Base-by-base conservation (phyloP, 2,329 filamentous ascomycete genomes). In the Xylaria multiplex region DNA sequence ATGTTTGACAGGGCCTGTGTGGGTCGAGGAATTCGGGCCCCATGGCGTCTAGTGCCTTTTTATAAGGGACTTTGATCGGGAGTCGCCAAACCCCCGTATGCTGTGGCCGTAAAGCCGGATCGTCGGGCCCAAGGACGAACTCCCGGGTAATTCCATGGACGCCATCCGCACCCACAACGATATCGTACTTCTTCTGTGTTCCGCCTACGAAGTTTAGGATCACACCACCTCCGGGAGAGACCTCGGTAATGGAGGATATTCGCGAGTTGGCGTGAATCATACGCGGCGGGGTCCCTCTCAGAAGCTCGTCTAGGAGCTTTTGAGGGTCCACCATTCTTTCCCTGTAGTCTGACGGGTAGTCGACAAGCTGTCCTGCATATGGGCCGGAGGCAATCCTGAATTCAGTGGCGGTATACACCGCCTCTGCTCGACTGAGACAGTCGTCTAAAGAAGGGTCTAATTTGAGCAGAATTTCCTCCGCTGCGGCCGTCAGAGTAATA, bases 81-180 rank as follows among this genome's bases (percentile, higher is more conserved):
- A 77, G 52, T 2, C 61, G 63, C 76, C 75, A 77, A 48, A 75
- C 69, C 0, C 74, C 75, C 1, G 74, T 73, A 9, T 71, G 57
- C 35, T 65, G 53, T 7, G 73, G 72, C 40, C 59, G 58, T 9
- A 64, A 37, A 2, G 74, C 59, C 8, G 69, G 67, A 48, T 74
- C 69, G 27, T 72, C 64, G 13, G 52, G 30, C 2, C 74, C 74
- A 0, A 76, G 62, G 19, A 76, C 73, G 37, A 73, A 71, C 22
- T 68, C 50, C n/a, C 74, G 71, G 1, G 70, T 70, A 30, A 70
- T 68, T 1, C 73, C 71, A 24, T 72, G 68, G 1, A 69, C 59
- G 2, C 74, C 73, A 27, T 77, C 75, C 2, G 75, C 70, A 3
- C 76, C 74, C 6, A 77, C 62, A 2, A 77, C 70, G 3, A 76